Evolutionary conservation across 2,329 filamentous ascomycete species (phyloP).

Genomic region (Apiospora pterosperma): DNA sequence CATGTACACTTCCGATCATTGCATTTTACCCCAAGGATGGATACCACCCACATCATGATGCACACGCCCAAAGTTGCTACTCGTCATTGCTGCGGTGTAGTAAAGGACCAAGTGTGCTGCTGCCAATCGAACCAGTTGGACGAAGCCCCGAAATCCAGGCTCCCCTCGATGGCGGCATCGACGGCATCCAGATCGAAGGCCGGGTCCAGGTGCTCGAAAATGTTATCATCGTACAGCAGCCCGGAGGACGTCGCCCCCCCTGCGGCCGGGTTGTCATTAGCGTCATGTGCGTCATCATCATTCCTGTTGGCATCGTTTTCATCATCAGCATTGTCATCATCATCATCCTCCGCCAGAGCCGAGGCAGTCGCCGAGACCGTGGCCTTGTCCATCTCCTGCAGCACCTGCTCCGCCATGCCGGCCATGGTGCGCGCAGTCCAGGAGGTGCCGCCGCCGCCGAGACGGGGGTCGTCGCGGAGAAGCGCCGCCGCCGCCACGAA

Average conservation of each 20-base stretch:
- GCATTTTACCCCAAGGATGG: too few relatives aligned
- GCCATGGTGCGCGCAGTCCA: slow-evolving; percentile 55
- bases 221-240: slow-evolving; percentile 26
- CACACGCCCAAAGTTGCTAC: neutral
- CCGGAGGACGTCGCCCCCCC: slow-evolving; percentile 13
- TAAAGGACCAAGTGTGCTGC: slow-evolving; percentile 11
- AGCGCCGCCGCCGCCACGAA: slow-evolving; percentile 54
- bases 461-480: slow-evolving; percentile 32
- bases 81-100: neutral
- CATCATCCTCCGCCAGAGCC: neutral
- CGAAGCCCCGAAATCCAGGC: slow-evolving; percentile 50
- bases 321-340: too few relatives aligned
- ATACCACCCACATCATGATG: neutral
- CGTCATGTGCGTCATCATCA: neutral
- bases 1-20: too few relatives aligned
- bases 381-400: slow-evolving; percentile 54
- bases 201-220: slow-evolving; percentile 54
- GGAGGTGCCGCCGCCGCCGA: slow-evolving; percentile 49
- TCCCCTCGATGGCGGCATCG: slow-evolving; percentile 51
- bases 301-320: neutral
- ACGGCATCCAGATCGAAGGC: slow-evolving; percentile 51
- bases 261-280: neutral
- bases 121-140: slow-evolving; percentile 45
- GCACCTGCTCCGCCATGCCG: slow-evolving; percentile 50
- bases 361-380: neutral